Base-by-base conservation (phyloP, 257 asterid species). In the Scutellaria barbata region DNA sequence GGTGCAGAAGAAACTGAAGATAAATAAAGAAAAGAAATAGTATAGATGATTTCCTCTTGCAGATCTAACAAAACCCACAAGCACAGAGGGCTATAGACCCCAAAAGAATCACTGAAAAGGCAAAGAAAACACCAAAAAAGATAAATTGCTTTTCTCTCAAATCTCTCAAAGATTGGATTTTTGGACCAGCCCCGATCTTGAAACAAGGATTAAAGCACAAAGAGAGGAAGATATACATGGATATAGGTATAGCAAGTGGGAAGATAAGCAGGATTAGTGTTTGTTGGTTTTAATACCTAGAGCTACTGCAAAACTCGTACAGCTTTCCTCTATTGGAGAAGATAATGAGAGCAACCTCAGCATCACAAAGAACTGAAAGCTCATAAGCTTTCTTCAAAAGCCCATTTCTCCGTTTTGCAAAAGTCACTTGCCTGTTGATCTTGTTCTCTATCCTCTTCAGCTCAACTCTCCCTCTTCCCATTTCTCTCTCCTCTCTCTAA, bases 321-420 rank as follows among this genome's bases (percentile, higher is more conserved):
- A 92, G 95, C 88, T 92, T 92, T 84, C 98, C 98, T 82, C 98
- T 89, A 88, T 90, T 92, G 87, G 96, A 92, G 98, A 92, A 92
- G 98, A 92, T 88, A 83, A 92, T 92, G 82, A 92, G 79, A 72
- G 96, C 96, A 71, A 92, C 96, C 82, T 92, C 97, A 76, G 97
- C 97, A 61, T 92, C 97, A 60, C 97, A 92, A 10, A 92, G 92
- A 59, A 92, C 97, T 22, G 97, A 92, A 77, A 92, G 96, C 87
- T 92, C 97, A 75, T 92, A 92, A 47, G 98, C 98, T 89, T 92
- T 92, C 89, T 92, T 92, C 89, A 92, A 81, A 56, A 92, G 86
- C 35, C 98, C 98, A 86, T 92, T 92, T 74, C 96, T 89, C 73
- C 96, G 76, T 80, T 92, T 92, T 25, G 98, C 96, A 84, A 92